Base-by-base conservation (phyloP, 306 rosid genomes). In the Acmispon strigosus region DNA sequence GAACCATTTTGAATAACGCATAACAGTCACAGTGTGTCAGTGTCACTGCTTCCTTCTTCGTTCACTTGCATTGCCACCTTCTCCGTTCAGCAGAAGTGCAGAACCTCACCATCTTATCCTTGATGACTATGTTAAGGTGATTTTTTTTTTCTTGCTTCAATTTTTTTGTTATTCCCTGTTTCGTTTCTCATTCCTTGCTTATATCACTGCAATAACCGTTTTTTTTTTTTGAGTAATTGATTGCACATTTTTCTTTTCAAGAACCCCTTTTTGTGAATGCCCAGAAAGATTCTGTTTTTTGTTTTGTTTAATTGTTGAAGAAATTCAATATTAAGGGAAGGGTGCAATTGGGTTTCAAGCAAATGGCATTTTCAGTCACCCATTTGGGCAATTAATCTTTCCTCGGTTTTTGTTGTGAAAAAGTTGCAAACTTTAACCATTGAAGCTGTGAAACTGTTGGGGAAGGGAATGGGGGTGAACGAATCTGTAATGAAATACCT, bases 1-100 rank as follows among this genome's bases (percentile, higher is more conserved):
- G 62, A 75, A 75, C 76, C 2, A 79, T 70, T 81, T 87, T 76
- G 84, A 83, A 90, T 76, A 39, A 39, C 43, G 4, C 37, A 32
- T 3, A 4, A 39, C 43, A 10, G 2, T 22, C 44, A 41, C 44
- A 37, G 12, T 10, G 47, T 42, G 47, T 42, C 47, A 42, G 2
- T 20, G 19, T 20, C 54, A 8, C 20, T 11, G 8, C 5, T 6
- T 41, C 20, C 67, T 19, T 4, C 5, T 10, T 12, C 36, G 7
- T 10, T 32, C 36, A 51, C 73, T n/a, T 20, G 16, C 34, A 18
- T 47, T 8, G 51, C 36, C 67, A 11, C 62, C 37, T 29, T 10
- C 9, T 18, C 14, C 51, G 13, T 49, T 50, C 61, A 60, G 29
- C 58, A 27, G 11, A 14, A 61, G n/a, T n/a, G n/a, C n/a, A n/a